A percentile compares a stretch with the other conserved stretches of the same genome.
phyloP scores from a whole-genome alignment of 169 alveolate species.

The Plasmodium knowlesi region DNA sequence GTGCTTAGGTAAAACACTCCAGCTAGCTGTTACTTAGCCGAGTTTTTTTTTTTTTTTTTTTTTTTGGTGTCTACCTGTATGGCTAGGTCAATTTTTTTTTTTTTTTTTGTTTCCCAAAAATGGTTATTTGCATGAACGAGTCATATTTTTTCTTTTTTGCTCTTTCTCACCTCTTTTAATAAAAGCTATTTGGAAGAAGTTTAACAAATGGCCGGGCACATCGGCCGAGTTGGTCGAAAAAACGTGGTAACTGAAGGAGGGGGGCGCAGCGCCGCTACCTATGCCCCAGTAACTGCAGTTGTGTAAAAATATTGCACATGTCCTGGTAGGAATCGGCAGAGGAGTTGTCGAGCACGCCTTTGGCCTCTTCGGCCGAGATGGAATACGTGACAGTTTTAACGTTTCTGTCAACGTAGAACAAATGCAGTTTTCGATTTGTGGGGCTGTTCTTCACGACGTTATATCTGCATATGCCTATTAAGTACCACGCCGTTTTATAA shows the following conservation, averaged over 20 bases:
- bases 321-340: constrained; percentile 43
- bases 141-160: neutral
- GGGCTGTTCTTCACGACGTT: constrained; percentile 38
- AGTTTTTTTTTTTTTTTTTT: neutral
- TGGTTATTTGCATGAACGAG: neutral
- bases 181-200: neutral
- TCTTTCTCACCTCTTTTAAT: neutral
- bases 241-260: neutral
- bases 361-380: constrained; percentile 18
- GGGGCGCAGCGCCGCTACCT: neutral
- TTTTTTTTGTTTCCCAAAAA: neutral
- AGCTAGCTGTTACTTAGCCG: neutral
- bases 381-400: constrained; percentile 56
- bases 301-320: constrained; percentile 72
- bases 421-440: constrained; percentile 11
- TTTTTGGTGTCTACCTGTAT: neutral
- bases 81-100: neutral
- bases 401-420: constrained; percentile 38
- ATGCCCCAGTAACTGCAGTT: constrained; percentile 35
- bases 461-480: constrained; percentile 53
- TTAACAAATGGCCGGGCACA: neutral
- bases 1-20: neutral
- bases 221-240: neutral
- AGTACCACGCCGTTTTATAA: constrained; percentile 60
- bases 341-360: constrained; percentile 45